Base-by-base conservation (phyloP, 345 rosid species). In the Microthlaspi erraticum region DNA sequence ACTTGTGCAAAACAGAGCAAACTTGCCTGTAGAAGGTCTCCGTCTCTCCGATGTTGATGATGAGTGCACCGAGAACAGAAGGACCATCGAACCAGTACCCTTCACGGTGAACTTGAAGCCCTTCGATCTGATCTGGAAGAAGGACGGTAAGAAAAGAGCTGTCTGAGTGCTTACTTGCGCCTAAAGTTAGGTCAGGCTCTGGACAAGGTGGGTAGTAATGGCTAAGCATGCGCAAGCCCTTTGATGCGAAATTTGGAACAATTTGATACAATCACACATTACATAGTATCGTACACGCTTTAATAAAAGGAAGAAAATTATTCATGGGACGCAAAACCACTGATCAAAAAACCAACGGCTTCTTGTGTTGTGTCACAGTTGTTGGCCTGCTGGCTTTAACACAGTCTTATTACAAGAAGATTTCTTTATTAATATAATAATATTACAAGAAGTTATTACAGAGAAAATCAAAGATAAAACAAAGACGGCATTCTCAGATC, bases 191-290 rank as follows among this genome's bases (percentile, higher is more conserved):
- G 18, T 82, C 86, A 6, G 91, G 89, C 76, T 77, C 77, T 2
- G 88, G 94, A 48, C 91, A 88, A 0, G 82, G 68, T 1, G 87
- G 89, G 60, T 84, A 86, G 70, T 88, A 88, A 64, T 86, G 88
- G 61, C 80, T 26, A 5, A 88, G 43, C 45, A 79, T 36, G 12
- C 7, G 8, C 2, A 83, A 69, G 4, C 91, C 87, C 51, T n/a
- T n/a, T n/a, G n/a, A n/a, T n/a, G n/a, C n/a, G n/a, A n/a, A n/a
- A n/a, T n/a, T n/a, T n/a, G n/a, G 11, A 48, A 14, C 37, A 26
- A 5, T 64, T n/a, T 12, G 42, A 32, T 7, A 44, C 43, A 46
- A 4, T 17, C 41, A 32, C 6, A 32, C 8, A 8, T n/a, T 19
- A 14, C 20, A 45, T 44, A n/a, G 10, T 18, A 45, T 44, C 9